phyloP scores from a whole-genome alignment of 73 alveolate genomes.

The Vitrella brassicaformis region DNA sequence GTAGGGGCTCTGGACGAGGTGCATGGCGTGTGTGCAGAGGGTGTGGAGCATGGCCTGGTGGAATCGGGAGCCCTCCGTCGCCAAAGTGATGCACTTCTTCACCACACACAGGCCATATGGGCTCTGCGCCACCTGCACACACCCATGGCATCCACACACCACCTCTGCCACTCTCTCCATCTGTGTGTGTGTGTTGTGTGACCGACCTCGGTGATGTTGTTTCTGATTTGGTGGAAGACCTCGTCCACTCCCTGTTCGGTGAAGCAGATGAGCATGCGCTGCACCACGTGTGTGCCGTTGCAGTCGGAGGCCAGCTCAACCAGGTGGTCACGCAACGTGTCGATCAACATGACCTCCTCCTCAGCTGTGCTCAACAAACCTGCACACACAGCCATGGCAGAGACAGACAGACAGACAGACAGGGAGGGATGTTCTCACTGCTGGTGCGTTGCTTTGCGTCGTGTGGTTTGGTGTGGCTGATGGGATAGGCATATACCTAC shows the following conservation, averaged over 20 bases:
- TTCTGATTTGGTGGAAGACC: slow-evolving; percentile 38
- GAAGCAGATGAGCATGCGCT: slow-evolving; percentile 57
- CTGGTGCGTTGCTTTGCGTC: too few relatives aligned
- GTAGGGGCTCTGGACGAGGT: slow-evolving; percentile 64
- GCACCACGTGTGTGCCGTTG: slow-evolving; percentile 70
- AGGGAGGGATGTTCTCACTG: too few relatives aligned
- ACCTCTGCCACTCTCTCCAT: too few relatives aligned
- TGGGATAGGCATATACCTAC: not conserved
- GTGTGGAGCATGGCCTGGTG: slow-evolving; percentile 27
- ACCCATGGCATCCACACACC: slow-evolving; percentile 14
- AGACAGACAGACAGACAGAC: not conserved
- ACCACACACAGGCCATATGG: slow-evolving; percentile 75
- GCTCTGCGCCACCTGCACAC: slow-evolving; percentile 43
- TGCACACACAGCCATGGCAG: not conserved
- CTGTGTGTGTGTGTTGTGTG: too few relatives aligned
- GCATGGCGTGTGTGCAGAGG: slow-evolving; percentile 43
- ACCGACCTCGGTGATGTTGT: too few relatives aligned
- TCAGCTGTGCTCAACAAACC: slow-evolving; percentile 50
- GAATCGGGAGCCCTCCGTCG: slow-evolving; percentile 11
- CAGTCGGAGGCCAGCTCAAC: slow-evolving; percentile 40
- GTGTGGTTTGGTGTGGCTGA: too few relatives aligned
- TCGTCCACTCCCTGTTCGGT: slow-evolving; percentile 44
- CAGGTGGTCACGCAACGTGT: slow-evolving; percentile 45
- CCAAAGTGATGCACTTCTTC: slow-evolving; percentile 52
- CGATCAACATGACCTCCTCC: slow-evolving; percentile 54